Evolutionary conservation across 2,329 filamentous ascomycete genomes (phyloP).

Genomic region (Calonectria pseudoturangicola): DNA sequence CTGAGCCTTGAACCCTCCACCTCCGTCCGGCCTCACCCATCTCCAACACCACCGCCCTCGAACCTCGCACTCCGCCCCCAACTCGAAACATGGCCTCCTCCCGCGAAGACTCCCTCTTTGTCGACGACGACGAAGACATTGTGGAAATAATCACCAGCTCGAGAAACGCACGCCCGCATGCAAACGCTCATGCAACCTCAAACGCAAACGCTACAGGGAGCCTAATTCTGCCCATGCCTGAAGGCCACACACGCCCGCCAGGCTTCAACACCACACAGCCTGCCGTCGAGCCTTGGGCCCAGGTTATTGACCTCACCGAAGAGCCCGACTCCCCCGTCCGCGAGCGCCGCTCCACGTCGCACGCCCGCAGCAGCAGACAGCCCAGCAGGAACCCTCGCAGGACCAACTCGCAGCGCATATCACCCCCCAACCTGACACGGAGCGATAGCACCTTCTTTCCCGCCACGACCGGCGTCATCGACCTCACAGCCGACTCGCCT

Average conservation of each 20-base stretch:
- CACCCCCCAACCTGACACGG: conserved; percentile 65
- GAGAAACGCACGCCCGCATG: conserved; percentile 13
- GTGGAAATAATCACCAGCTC: conserved; percentile 41
- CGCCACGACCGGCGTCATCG: conserved; percentile 65
- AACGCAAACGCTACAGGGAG: conserved; percentile 14
- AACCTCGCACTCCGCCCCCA: conserved; percentile 13
- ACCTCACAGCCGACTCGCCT: conserved; percentile 70
- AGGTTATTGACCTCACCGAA: conserved; percentile 70
- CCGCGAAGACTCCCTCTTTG: conserved; percentile 47
- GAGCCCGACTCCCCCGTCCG: conserved; percentile 69
- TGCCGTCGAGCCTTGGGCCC: background rate
- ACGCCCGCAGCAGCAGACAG: conserved; percentile 47
- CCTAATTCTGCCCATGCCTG: conserved; percentile 7
- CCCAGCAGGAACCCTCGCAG: conserved; percentile 62
- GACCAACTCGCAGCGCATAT: conserved; percentile 63
- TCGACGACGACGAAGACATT: conserved; percentile 44
- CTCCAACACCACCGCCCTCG: background rate
- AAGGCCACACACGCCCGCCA: conserved; percentile 6
- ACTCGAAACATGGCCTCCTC: conserved; percentile 44
- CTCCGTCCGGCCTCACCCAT: background rate
- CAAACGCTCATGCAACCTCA: conserved; percentile 24
- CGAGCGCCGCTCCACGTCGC: conserved; percentile 54
- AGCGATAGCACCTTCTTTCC: conserved; percentile 67
- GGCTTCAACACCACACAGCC: conserved; percentile 29
- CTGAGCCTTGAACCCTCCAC: background rate